phyloP scores from a whole-genome alignment of 202 grass and related monocot genomes.

The Carex arenaria region DNA sequence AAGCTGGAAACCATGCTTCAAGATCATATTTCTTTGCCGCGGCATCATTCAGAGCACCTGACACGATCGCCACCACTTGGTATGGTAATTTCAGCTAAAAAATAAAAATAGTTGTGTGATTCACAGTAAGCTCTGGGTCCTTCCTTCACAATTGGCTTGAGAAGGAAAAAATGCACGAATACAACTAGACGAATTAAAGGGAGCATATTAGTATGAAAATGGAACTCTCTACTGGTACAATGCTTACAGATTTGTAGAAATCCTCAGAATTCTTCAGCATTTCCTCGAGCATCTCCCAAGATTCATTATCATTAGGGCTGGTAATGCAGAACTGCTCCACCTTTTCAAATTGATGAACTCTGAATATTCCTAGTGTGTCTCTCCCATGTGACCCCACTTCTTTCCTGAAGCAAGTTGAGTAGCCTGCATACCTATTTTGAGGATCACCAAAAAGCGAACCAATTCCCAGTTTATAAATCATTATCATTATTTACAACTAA shows the following conservation, averaged over 20 bases:
- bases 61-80: slow-evolving; percentile 87
- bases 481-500: neutral
- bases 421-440: slow-evolving; percentile 68
- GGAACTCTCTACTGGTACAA: neutral
- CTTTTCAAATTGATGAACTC: slow-evolving; percentile 97
- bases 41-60: slow-evolving; percentile 85
- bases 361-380: slow-evolving; percentile 90
- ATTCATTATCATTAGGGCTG: slow-evolving; percentile 67
- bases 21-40: slow-evolving; percentile 95
- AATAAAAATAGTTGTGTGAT: neutral
- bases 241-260: slow-evolving; percentile 60
- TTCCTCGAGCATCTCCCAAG: slow-evolving; percentile 78
- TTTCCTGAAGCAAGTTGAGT: slow-evolving; percentile 96
- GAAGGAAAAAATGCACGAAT: neutral
- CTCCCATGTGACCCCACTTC: slow-evolving; percentile 89
- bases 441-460: slow-evolving; percentile 17
- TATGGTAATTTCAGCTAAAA: slow-evolving; percentile 77
- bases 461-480: neutral
- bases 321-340: slow-evolving; percentile 89
- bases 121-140: neutral
- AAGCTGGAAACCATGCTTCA: slow-evolving; percentile 90
- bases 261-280: slow-evolving; percentile 92
- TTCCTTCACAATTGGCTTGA: neutral
- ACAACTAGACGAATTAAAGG: neutral
- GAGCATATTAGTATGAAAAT: neutral